Conservation (phyloP, 78 protist genomes). For the Polysphondylium violaceum region DNA sequence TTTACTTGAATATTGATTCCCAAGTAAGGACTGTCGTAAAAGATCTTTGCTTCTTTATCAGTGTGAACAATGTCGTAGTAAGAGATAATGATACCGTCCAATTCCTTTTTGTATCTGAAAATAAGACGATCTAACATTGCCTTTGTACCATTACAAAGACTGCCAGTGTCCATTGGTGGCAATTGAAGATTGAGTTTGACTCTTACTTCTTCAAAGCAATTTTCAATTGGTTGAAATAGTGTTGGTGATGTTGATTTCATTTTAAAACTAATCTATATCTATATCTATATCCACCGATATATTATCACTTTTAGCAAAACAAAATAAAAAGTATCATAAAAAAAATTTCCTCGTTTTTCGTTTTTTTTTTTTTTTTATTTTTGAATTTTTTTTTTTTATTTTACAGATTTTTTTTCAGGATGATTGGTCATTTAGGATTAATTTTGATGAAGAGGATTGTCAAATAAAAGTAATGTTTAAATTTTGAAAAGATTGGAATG, state of each 20-base stretch:
- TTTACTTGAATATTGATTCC: slow-evolving; percentile 24
- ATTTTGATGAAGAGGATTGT: too few relatives aligned
- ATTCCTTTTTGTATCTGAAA: slow-evolving; percentile 36
- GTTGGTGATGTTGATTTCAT: too few relatives aligned
- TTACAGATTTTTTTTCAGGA: too few relatives aligned
- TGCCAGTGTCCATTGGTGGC: slow-evolving; percentile 53
- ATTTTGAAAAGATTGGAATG: too few relatives aligned
- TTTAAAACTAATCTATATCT: background rate
- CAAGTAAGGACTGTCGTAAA: slow-evolving; percentile 54
- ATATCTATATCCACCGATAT: background rate
- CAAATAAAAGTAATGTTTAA: too few relatives aligned
- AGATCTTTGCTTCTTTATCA: slow-evolving; percentile 25
- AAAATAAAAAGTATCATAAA: too few relatives aligned
- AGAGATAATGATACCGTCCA: slow-evolving; percentile 51
- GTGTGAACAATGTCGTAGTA: slow-evolving; percentile 21
- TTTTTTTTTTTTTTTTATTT: too few relatives aligned
- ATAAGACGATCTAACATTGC: slow-evolving; percentile 43
- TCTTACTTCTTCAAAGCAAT: slow-evolving; percentile 29
- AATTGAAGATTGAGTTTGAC: slow-evolving; percentile 21
- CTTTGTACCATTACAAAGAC: slow-evolving; percentile 30
- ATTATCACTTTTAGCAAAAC: too few relatives aligned
- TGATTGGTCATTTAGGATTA: too few relatives aligned
- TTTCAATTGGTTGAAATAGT: slow-evolving; percentile 20
- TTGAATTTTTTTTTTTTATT: too few relatives aligned
- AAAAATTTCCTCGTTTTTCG: too few relatives aligned